These are phyloP conservation scores for Mallotus japonicus DNA, from an alignment of 441 rosid species.

Conservation along the genomic window DNA sequence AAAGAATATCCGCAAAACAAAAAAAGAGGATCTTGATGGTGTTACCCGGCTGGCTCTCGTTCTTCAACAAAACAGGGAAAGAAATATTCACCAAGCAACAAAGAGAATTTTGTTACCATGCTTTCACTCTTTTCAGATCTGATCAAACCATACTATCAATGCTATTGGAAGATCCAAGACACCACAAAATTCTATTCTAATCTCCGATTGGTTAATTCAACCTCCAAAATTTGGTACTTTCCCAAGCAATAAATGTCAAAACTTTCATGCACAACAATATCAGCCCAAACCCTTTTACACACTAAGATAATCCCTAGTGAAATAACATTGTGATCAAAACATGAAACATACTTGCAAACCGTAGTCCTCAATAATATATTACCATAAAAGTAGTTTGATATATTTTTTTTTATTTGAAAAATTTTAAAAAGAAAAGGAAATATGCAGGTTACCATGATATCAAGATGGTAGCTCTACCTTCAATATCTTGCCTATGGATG, in stretches of 20 bases:
- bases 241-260: not conserved
- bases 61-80: not conserved
- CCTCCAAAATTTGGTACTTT: not conserved
- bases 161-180: not conserved
- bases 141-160: not conserved
- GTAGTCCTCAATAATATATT: not conserved
- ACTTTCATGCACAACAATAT: not conserved
- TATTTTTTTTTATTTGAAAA: not conserved
- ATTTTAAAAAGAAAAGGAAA: not conserved
- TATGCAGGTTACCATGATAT: not conserved
- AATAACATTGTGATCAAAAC: not conserved
- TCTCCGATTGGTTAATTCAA: constrained; percentile 1
- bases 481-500: constrained; percentile 92
- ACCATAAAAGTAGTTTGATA: not conserved
- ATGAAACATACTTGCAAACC: not conserved
- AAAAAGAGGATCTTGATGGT: not conserved
- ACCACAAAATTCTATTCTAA: not conserved
- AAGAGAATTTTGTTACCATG: too few species aligned
- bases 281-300: not conserved
- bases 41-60: not conserved
- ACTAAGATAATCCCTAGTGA: not conserved
- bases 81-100: too few species aligned
- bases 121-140: not conserved
- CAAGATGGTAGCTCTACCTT: constrained; percentile 48
- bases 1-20: not conserved